Percentiles rank a stretch among this genome's conserved stretches.
Conservation (phyloP, 2,329 filamentous ascomycete genomes). For the Stachybotrys chlorohalonatus region DNA sequence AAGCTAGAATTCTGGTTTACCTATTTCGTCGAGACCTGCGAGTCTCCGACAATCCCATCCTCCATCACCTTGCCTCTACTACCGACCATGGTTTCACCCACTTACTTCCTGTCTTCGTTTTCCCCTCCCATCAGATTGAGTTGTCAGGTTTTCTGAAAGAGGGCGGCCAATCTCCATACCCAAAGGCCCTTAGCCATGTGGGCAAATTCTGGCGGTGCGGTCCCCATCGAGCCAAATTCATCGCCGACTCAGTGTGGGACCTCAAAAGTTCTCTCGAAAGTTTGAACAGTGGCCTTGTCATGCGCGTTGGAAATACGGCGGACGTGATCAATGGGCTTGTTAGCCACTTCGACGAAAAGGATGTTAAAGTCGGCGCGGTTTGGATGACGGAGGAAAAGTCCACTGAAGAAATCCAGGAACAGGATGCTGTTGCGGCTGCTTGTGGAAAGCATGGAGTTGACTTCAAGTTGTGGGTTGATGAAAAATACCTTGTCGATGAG, state of each 20-base stretch:
- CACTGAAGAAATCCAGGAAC: constrained; percentile 59
- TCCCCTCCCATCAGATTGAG: constrained; percentile 63
- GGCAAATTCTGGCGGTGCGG: constrained; percentile 67
- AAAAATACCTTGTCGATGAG: constrained; percentile 76
- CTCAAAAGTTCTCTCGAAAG: constrained; percentile 53
- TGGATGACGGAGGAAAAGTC: constrained; percentile 70
- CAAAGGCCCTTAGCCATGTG: constrained; percentile 55
- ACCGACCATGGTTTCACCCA: constrained; percentile 52
- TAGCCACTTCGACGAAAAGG: constrained; percentile 30
- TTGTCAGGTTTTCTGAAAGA: constrained; percentile 61
- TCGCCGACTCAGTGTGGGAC: constrained; percentile 65
- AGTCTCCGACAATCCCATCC: constrained; percentile 64
- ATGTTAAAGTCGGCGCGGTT: constrained; percentile 46
- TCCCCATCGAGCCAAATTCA: constrained; percentile 60
- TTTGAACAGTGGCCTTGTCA: constrained; percentile 49
- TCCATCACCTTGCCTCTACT: constrained; percentile 46
- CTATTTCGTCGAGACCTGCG: constrained; percentile 65
- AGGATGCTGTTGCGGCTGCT: constrained; percentile 41
- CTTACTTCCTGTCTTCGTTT: constrained; percentile 61
- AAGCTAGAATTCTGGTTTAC: constrained; percentile 54
- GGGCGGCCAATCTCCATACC: constrained; percentile 52
- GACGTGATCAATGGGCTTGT: constrained; percentile 54
- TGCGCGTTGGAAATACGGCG: constrained; percentile 53
- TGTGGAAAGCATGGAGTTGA: constrained; percentile 44
- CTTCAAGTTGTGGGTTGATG: constrained; percentile 61